Conservation (phyloP, 2,329 filamentous ascomycete species). For the Penicillium digitatum region DNA sequence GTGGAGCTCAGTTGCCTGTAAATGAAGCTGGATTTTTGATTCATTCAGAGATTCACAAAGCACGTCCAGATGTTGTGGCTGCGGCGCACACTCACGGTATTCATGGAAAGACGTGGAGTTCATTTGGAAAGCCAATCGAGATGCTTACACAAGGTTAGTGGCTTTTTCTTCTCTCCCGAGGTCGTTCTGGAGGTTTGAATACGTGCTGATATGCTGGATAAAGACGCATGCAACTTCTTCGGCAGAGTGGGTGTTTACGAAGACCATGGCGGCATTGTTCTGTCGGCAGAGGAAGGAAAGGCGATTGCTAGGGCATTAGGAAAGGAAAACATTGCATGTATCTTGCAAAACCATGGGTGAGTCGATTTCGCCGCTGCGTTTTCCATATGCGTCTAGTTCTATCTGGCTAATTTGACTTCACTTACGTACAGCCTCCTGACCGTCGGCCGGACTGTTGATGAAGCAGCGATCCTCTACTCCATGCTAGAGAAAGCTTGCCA, state of each 20-base stretch:
- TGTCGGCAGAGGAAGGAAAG: constrained; percentile 40
- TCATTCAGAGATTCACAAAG: constrained; percentile 56
- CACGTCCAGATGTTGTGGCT: constrained; percentile 56
- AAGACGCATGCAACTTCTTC: constrained; percentile 40
- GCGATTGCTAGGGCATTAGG: constrained; percentile 39
- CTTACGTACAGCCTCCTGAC: constrained; percentile 34
- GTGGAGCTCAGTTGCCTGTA: constrained; percentile 39
- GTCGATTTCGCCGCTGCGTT: neutral
- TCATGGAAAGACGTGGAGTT: constrained; percentile 59
- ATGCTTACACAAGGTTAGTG: constrained; percentile 56
- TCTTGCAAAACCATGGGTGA: constrained; percentile 43
- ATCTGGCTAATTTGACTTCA: constrained; percentile 15
- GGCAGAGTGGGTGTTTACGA: constrained; percentile 39
- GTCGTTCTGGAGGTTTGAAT: neutral
- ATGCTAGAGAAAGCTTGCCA: constrained; percentile 44
- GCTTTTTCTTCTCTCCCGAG: neutral
- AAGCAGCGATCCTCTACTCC: constrained; percentile 39
- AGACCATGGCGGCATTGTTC: constrained; percentile 41
- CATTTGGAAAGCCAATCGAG: constrained; percentile 57
- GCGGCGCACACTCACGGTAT: constrained; percentile 58
- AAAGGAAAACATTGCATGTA: constrained; percentile 40
- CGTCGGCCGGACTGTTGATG: constrained; percentile 40
- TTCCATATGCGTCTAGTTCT: constrained; percentile 13
- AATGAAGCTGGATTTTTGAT: constrained; percentile 56
- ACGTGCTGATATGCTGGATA: neutral